Evolutionary conservation across 179 eudicot genomes (phyloP), one percentile per base, ranked within the genome.

Genomic region (Carnegiea gigantea): DNA sequence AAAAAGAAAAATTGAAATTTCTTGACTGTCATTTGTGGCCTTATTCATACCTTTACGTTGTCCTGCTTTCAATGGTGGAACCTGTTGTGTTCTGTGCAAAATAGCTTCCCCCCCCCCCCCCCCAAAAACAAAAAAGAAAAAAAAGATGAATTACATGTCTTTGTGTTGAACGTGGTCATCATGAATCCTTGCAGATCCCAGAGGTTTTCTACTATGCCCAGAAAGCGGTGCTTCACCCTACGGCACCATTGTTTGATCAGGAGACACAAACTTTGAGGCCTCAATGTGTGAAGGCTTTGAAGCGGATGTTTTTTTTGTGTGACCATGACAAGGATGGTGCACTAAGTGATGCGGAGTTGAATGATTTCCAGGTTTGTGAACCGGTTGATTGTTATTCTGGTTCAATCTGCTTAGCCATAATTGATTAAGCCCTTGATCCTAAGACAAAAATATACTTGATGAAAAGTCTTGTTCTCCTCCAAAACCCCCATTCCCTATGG

Each of bases 141-240:
- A 14, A 54, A 54, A 73, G 24, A 33, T 21, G 62, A 24, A 54
- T 7, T 57, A 70, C 4, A 44, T 54, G 44, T 18, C 48, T 70
- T 33, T 78, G 12, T 60, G 43, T 48, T 60, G 70, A 49, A 10
- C 38, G 12, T 28, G 28, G 71, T 36, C 26, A 70, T 70, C 49
- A 49, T 74, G 23, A 57, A 23, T 73, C 40, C 76, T 80, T 90
- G 89, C 95, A 96, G 99, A 88, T 96, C 77, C 92, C 93, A 5
- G 98, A 96, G 91, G 99, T 96, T 78, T 96, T 96, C 83, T 92
- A 90, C 86, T 96, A 96, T 90, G 94, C 99, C 46, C 99, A 96
- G 77, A 96, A 96, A 81, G 97, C 97, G 48, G 99, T 96, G 43
- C 95, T 96, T 86, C 97, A 96, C 86, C 99, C 99, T 2, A 92